Base-by-base conservation (phyloP, 139 green algal genomes). In the Marvania coccoides region DNA sequence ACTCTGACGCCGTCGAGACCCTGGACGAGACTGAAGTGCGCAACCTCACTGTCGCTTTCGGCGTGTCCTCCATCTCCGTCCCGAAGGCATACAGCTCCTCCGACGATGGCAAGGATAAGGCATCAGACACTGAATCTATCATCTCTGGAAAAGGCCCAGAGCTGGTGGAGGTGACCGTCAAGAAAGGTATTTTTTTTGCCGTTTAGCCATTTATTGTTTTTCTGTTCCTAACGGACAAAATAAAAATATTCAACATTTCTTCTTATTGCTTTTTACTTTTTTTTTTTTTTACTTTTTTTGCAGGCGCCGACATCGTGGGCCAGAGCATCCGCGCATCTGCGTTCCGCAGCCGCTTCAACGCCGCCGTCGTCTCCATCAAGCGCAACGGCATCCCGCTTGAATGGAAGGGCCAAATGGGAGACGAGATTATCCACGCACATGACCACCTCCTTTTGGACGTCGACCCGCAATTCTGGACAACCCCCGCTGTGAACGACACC, bases 321-420 rank as follows among this genome's bases (percentile, higher is more conserved):
- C 55, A 81, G 39, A 73, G 19, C 30, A 78, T 91, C 30, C 45
- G 65, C 6, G 70, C 70, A 6, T 36, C 70, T 9, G 76, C 74
- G 45, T 91, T 90, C 66, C 67, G 84, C 31, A 74, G 72, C 24
- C 61, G 69, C 37, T 91, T 89, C 73, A 61, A 82, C 23, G 84
- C 84, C 23, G 82, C 81, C 14, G 75, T 91, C 29, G 77, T 91
- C 45, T 76, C 84, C 55, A 81, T 91, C 29, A 88, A 90, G 65
- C 72, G 84, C 28, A 57, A 77, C 45, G 65, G 65, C 39, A 58
- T 70, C 2, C 45, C 67, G n/a, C 46, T 77, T 3, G 35, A 51
- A 28, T 77, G 54, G 54, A 67, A 55, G 28, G 67, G 53, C 2
- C 45, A 58, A 10, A 81, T 91, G 3, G 82, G 76, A 13, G 85